Base-by-base conservation (phyloP, 257 asterid species). In the Solanum neorickii region DNA sequence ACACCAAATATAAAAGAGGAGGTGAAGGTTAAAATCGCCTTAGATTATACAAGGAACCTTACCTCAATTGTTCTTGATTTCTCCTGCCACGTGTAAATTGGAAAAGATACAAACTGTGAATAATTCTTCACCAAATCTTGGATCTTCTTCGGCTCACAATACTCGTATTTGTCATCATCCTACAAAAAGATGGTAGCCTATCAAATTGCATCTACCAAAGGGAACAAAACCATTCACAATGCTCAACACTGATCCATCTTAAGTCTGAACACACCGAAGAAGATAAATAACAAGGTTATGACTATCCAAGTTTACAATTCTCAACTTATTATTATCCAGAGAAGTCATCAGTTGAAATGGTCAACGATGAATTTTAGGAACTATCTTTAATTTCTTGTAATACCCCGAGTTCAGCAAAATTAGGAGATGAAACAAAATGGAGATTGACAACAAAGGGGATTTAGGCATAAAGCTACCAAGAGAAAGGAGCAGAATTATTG, bases 141-240 rank as follows among this genome's bases (percentile, higher is more conserved):
- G 89, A 97, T 94, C 92, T 91, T 96, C 47, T 91, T 72, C 66
- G 98, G 96, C 92, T 97, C 99, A 1, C 98, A 89, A 87, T 92
- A 97, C 89, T 97, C 99, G 62, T 95, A 97, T 90, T 97, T 97
- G 82, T 97, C 98, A 56, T 97, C 99, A 12, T 96, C 98, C 98
- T 97, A 95, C 88, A 88, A 82, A 41, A 46, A 25, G 87, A 41
- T 72, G 62, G 60, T 41, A 83, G 56, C 29, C 46, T 72, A 83
- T 70, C 46, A 88, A 60, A 37, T 15, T 56, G 41, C 68, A 77
- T 60, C 20, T 31, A 49, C 18, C 11, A 31, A 18, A 82, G 12
- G 85, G 29, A 31, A 82, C 29, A 49, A 80, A 29, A 49, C 12
- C 27, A 5, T 29, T 46, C 66, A 9, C 66, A 80, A 16, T 47